Evolutionary conservation across 176 grass and related monocot species (phyloP).

Genomic region (Saccharum spontaneum): DNA sequence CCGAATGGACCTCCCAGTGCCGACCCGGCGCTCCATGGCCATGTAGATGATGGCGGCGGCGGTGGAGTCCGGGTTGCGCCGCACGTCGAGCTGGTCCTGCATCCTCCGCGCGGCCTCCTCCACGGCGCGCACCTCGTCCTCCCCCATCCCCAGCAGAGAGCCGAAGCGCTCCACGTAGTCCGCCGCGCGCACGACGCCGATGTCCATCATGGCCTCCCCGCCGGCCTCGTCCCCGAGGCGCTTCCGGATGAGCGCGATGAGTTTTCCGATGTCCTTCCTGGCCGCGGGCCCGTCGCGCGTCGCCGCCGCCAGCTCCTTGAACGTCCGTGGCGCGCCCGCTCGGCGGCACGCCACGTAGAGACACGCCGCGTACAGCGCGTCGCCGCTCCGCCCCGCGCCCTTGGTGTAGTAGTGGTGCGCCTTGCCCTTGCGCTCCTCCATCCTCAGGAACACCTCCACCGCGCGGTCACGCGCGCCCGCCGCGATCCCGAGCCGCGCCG

Average conservation of each 20-base stretch:
- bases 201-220: background rate
- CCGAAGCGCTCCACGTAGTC: conserved; percentile 46
- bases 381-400: conserved; percentile 9
- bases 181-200: conserved; percentile 26
- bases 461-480: background rate
- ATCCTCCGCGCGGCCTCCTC: conserved; percentile 36
- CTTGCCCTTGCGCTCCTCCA: conserved; percentile 22
- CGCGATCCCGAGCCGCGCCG: conserved; percentile 7
- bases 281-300: conserved; percentile 10
- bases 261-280: conserved; percentile 42
- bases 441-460: conserved; percentile 18
- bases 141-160: background rate
- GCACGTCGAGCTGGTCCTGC: conserved; percentile 44
- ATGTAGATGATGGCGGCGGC: conserved; percentile 50
- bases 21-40: background rate
- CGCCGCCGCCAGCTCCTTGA: conserved; percentile 40
- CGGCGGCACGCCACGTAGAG: conserved; percentile 42
- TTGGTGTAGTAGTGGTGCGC: conserved; percentile 20
- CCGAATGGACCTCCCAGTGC: background rate
- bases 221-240: background rate
- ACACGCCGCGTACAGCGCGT: conserved; percentile 48
- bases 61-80: conserved; percentile 43
- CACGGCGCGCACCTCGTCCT: background rate
- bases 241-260: conserved; percentile 20
- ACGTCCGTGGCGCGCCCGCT: conserved; percentile 36